Evolutionary conservation across 2,329 filamentous ascomycete genomes (phyloP).

Genomic region (Didymella exigua): DNA sequence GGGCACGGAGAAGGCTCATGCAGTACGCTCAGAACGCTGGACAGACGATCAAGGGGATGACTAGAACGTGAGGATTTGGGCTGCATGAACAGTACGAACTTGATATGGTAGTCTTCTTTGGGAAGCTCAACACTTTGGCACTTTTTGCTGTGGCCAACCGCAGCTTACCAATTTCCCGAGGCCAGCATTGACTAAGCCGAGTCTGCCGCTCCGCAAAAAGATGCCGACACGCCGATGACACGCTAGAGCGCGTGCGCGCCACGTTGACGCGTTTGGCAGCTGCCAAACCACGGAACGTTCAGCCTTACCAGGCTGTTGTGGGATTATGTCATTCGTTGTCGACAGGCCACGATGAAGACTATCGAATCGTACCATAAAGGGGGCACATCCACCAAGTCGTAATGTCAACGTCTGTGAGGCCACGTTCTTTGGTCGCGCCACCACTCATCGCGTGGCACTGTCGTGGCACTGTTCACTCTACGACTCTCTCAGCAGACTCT

Average conservation of each 20-base stretch:
- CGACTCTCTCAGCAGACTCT: conserved; percentile 15
- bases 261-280: neutral
- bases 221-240: conserved; percentile 2
- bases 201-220: neutral
- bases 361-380: neutral
- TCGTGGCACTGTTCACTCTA: conserved; percentile 17
- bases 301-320: neutral
- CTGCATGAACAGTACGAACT: neutral
- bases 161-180: conserved; percentile 18
- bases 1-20: neutral
- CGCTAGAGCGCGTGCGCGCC: conserved; percentile 2
- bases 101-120: conserved; percentile 15
- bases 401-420: neutral
- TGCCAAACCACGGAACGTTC: neutral
- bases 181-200: conserved; percentile 24
- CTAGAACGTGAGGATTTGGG: neutral
- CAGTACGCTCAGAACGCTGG: neutral
- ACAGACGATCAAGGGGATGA: neutral
- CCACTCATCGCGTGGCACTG: conserved; percentile 15
- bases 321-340: neutral
- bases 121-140: conserved; percentile 5
- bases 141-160: conserved; percentile 24
- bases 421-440: conserved; percentile 3
- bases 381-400: neutral
- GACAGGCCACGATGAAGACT: neutral